Evolutionary conservation across 108 stramenopile species (phyloP).

Genomic region (Skeletonema costatum): DNA sequence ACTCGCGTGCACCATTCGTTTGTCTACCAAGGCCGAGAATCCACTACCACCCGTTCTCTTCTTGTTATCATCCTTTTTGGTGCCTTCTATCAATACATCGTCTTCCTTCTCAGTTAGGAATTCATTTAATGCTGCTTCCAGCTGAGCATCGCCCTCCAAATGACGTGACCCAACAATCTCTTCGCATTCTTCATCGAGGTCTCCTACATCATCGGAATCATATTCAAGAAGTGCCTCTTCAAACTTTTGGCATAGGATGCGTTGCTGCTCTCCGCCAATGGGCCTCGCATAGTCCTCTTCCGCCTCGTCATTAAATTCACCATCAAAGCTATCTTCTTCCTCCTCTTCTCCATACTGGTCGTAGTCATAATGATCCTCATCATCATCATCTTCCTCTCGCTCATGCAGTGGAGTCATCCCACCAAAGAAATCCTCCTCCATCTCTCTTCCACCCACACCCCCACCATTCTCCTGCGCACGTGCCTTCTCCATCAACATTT

Average conservation of each 20-base stretch:
- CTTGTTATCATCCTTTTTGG: conserved; percentile 43
- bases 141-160: conserved; percentile 76
- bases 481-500: conserved; percentile 86
- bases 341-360: conserved; percentile 28
- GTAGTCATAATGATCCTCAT: conserved; percentile 33
- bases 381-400: conserved; percentile 8
- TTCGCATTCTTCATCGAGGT: conserved; percentile 77
- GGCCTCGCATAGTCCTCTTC: not conserved
- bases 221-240: conserved; percentile 90
- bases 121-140: conserved; percentile 86
- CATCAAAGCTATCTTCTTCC: conserved; percentile 48
- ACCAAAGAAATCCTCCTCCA: conserved; percentile 76
- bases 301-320: conserved; percentile 45
- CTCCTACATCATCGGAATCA: conserved; percentile 82
- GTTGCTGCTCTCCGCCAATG: conserved; percentile 67
- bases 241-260: conserved; percentile 70
- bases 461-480: conserved; percentile 51
- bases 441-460: conserved; percentile 30
- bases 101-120: conserved; percentile 80
- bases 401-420: conserved; percentile 51
- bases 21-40: conserved; percentile 76
- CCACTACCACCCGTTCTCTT: conserved; percentile 68
- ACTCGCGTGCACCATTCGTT: conserved; percentile 63
- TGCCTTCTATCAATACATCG: conserved; percentile 79
- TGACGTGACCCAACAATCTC: conserved; percentile 65